These are phyloP conservation scores for Metarhizium anisopliae DNA, from an alignment of 2,329 filamentous ascomycete species.

Conservation along the genomic window DNA sequence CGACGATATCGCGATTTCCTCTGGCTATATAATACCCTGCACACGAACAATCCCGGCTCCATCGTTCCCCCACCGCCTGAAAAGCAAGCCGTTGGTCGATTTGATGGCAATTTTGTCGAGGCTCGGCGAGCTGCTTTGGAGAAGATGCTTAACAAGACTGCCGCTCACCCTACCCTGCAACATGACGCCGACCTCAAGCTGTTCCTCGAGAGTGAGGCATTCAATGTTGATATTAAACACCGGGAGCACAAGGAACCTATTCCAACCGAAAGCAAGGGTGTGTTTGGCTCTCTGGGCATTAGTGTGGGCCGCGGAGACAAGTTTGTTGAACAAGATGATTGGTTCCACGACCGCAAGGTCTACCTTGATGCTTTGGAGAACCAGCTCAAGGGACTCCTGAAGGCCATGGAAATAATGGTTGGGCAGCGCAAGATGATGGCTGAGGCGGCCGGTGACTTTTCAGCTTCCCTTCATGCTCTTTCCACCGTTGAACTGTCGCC, in stretches of 20 bases:
- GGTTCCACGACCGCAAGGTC: conserved; percentile 94
- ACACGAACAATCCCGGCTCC: conserved; percentile 88
- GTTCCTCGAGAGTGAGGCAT: conserved; percentile 91
- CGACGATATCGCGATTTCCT: conserved; percentile 93
- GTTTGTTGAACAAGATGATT: conserved; percentile 97
- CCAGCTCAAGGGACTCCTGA: conserved; percentile 81
- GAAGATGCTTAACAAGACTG: conserved; percentile 96
- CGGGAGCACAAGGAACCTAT: conserved; percentile 87
- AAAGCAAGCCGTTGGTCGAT: conserved; percentile 93
- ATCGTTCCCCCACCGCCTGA: conserved; percentile 94
- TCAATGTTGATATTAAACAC: conserved; percentile 95
- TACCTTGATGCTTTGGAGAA: conserved; percentile 92
- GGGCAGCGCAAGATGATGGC: conserved; percentile 86
- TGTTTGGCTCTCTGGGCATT: conserved; percentile 78
- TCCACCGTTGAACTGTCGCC: conserved; percentile 89
- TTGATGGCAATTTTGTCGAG: conserved; percentile 95
- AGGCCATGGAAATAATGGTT: conserved; percentile 90
- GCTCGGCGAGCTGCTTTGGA: conserved; percentile 83
- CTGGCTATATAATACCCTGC: conserved; percentile 93
- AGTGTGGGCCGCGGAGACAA: conserved; percentile 71
- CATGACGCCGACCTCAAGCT: conserved; percentile 92
- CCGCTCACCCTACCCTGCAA: conserved; percentile 80
- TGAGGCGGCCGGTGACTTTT: conserved; percentile 89
- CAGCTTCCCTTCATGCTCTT: conserved; percentile 81
- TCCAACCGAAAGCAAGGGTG: conserved; percentile 82